A percentile compares a stretch with the other conserved stretches of the same genome.
phyloP scores from a whole-genome alignment of 139 green algal species.

The Chlorokybus atmophyticus region DNA sequence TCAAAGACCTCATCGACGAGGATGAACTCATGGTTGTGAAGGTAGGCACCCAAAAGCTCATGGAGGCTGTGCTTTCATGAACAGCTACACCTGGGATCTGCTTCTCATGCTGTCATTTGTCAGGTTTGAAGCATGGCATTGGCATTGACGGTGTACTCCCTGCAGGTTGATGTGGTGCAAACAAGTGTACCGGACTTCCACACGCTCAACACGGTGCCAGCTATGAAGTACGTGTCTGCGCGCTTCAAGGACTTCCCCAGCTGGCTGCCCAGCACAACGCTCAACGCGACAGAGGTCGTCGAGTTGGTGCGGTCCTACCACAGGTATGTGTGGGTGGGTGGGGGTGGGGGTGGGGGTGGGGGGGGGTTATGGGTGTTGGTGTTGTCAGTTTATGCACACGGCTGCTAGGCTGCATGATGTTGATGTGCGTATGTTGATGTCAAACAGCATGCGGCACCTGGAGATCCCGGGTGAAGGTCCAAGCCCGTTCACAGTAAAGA shows the following conservation, averaged over 20 bases:
- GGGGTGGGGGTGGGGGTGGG: background rate
- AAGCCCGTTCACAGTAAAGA: conserved; percentile 15
- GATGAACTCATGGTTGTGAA: conserved; percentile 19
- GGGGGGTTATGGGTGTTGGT: background rate
- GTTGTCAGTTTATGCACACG: no score
- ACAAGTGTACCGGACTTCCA: conserved; percentile 1
- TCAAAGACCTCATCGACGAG: conserved; percentile 12
- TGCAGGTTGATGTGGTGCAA: conserved; percentile 20
- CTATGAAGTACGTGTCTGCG: conserved; percentile 24
- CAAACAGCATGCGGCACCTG: conserved; percentile 12
- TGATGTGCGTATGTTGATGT: background rate
- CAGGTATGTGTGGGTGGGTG: background rate
- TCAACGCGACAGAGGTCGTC: conserved; percentile 6
- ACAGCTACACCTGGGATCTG: no score
- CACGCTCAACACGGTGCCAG: conserved; percentile 1
- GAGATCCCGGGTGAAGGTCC: conserved; percentile 25
- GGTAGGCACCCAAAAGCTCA: no score
- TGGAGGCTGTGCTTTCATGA: no score
- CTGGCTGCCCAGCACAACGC: conserved; percentile 7
- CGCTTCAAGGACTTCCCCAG: conserved; percentile 27
- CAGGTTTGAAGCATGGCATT: no score
- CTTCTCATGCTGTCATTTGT: no score
- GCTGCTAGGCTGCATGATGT: no score
- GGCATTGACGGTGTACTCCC: no score
- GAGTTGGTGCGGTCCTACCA: conserved; percentile 21